Percentiles rank a stretch among this genome's conserved stretches.
Evolutionary conservation across 768 basidiomycete species (phyloP).

Genomic region (Mycena indigotica): DNA sequence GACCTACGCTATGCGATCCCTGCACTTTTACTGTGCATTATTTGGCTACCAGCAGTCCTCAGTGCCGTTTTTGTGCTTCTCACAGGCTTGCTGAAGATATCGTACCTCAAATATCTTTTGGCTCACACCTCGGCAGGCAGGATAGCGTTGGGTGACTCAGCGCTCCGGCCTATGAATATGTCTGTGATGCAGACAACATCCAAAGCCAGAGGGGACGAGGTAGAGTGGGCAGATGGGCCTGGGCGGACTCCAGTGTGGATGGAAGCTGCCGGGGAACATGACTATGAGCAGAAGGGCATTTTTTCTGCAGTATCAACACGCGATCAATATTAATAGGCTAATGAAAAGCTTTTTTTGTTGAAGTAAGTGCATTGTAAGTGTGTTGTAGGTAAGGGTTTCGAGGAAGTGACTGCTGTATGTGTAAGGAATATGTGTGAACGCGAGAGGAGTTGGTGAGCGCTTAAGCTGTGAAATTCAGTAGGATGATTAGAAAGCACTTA

Average conservation of each 20-base stretch:
- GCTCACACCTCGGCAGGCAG: constrained; percentile 21
- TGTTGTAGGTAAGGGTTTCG: background rate
- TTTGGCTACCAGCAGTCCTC: constrained; percentile 18
- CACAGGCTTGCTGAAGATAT: constrained; percentile 13
- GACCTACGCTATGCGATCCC: constrained; percentile 21
- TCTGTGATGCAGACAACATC: background rate
- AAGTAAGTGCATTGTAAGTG: background rate
- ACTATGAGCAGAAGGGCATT: background rate
- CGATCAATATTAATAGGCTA: background rate
- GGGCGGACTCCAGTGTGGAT: background rate
- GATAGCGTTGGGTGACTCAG: constrained; percentile 18
- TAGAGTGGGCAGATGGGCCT: background rate
- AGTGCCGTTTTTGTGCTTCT: constrained; percentile 9
- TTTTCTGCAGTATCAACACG: background rate
- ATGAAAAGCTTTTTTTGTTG: background rate
- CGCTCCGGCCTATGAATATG: constrained; percentile 7
- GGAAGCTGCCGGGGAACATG: background rate
- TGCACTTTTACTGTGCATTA: constrained; percentile 10
- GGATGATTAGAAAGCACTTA: background rate
- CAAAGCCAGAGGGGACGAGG: background rate
- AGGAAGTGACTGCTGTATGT: background rate
- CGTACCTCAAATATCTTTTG: constrained; percentile 19
- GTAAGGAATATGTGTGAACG: background rate
- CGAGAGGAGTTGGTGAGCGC: background rate
- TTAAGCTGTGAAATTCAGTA: background rate